A percentile compares a stretch with the other conserved stretches of the same genome.
phyloP scores from a whole-genome alignment of 2,329 filamentous ascomycete genomes.

The Magnaporthiopsis rhizophila region DNA sequence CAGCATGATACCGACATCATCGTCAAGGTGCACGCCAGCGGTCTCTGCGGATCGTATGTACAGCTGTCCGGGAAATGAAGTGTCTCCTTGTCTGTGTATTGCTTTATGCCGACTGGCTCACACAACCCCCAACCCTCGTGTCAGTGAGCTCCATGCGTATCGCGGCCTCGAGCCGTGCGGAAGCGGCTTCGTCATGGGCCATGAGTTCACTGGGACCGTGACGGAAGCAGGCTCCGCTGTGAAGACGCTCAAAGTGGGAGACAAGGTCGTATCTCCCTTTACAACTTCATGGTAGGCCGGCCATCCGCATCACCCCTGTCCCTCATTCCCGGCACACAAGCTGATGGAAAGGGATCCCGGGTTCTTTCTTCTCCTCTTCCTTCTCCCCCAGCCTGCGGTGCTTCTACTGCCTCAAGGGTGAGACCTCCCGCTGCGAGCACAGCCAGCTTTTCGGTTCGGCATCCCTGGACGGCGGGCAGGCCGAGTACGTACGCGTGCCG shows the following conservation, averaged over 20 bases:
- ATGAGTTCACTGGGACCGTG: constrained; percentile 79
- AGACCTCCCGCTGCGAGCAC: constrained; percentile 69
- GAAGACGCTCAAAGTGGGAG: constrained; percentile 61
- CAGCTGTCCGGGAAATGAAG: background rate
- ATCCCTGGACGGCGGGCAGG: constrained; percentile 68
- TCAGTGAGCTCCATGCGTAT: constrained; percentile 76
- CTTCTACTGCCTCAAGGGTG: constrained; percentile 75
- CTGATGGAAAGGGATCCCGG: background rate
- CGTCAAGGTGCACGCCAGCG: constrained; percentile 74
- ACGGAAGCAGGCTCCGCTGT: constrained; percentile 61
- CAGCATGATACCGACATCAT: constrained; percentile 67
- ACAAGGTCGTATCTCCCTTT: constrained; percentile 76
- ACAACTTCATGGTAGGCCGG: constrained; percentile 64
- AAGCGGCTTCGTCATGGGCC: constrained; percentile 63
- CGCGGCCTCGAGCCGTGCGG: constrained; percentile 68
- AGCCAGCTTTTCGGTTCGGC: constrained; percentile 62
- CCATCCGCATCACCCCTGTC: constrained; percentile 6
- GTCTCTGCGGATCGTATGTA: constrained; percentile 77
- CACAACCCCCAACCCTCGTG: background rate
- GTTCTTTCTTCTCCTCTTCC: background rate
- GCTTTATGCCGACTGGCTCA: background rate
- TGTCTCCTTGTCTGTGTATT: background rate
- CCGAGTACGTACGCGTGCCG: constrained; percentile 75
- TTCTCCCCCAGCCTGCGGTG: constrained; percentile 49
- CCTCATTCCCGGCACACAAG: background rate